Base-by-base conservation (phyloP, 345 rosid species). In the Linum usitatissimum region DNA sequence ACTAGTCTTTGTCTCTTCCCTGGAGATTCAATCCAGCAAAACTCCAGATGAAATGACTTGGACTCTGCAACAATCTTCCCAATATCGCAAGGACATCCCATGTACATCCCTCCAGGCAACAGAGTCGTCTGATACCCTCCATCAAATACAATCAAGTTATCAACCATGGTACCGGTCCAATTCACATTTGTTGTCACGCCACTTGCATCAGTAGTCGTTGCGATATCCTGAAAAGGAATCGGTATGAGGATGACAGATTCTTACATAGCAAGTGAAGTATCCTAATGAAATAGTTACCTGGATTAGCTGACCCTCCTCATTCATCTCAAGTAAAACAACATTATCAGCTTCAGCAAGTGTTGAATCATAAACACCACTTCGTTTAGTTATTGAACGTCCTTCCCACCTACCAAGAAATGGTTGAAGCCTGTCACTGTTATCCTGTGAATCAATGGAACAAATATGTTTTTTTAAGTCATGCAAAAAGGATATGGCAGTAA, bases 311-410 rank as follows among this genome's bases (percentile, higher is more conserved):
- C 87, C 84, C 6, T 74, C 68, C 61, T 78, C 84, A 71, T 89
- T 80, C 73, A 83, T 80, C 77, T 85, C 77, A 59, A 92, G 89
- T 55, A 68, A 70, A 63, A 86, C 71, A 58, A 75, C 53, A 9
- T 79, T 77, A 57, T 89, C 81, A 39, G 91, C 93, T 80, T 86
- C 83, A n/a, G 84, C 68, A 64, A 85, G 59, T 39, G 96, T 92
- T 40, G 95, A 74, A 67, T 95, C 98, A 71, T 92, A 92, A 71
- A 92, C 90, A 72, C 93, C 98, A 59, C 90, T 89, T 55, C 96
- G 86, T 63, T 85, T 87, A 31, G 95, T 89, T 54, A 78, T 18
- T 3, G 96, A 89, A 69, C 72, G 85, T 64, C 98, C 98, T 78
- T 87, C 81, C 96, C 98, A 92, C 57, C 70, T 80, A 39, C 98